Evolutionary conservation across 345 rosid species (phyloP), one percentile per base, ranked within the genome.

Genomic region (Brassica cretica): DNA sequence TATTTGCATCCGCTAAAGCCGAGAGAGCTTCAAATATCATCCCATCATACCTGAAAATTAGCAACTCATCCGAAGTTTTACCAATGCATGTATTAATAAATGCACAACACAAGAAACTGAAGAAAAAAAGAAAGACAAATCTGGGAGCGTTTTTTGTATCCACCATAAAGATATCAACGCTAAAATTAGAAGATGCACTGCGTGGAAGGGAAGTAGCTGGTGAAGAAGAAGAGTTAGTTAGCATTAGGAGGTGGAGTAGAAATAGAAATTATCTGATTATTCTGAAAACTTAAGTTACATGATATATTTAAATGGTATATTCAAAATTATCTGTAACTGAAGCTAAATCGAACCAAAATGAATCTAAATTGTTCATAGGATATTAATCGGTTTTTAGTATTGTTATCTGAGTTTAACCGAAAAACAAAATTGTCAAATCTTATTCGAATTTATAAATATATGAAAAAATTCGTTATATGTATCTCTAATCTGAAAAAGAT

Each of bases 1-100:
- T 94, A 78, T 83, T 83, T 24, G 88, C 84, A 70, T 91, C 91
- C 9, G 86, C 88, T 73, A 87, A 83, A 10, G 84, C 76, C 63
- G 86, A 29, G 73, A 95, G 78, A 8, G 99, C 99, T 88, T 95
- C 98, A 72, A 86, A 85, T 75, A 95, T 93, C 89, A 89, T 58
- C 56, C 85, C 85, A 77, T 88, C 83, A 71, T 87, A 88, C 87
- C 93, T 91, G 16, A 74, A 78, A 64, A 49, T 2, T 15, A 71
- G 24, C 15, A 0, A 51, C 49, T 10, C 75, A 64, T 27, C 25
- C 68, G 10, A 53, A 16, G 49, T 14, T 14, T 62, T 3, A 78
- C 18, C 60, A 68, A 53, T 1, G 16, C 25, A 62, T 56, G 12
- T 53, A 29, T 2, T 18, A 30, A 72, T 24, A 46, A 16, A 46